Conservation (phyloP, 805 yeast genomes). For the Pichia heedii region DNA sequence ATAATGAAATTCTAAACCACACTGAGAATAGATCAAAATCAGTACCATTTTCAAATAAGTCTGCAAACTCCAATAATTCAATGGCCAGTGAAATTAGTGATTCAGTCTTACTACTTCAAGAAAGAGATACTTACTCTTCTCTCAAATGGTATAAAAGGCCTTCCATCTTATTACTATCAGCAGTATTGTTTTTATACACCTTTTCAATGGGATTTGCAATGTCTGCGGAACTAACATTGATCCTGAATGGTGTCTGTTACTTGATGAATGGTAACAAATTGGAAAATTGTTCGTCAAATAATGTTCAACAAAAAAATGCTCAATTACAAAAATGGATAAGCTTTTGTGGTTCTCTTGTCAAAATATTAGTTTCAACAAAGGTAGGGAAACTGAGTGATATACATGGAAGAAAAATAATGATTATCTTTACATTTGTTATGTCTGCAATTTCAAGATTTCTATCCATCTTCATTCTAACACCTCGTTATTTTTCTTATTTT, state of each 20-base stretch:
- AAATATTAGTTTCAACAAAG: constrained; percentile 49
- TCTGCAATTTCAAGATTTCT: constrained; percentile 12
- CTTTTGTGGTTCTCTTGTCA: constrained; percentile 35
- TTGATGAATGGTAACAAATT: constrained; percentile 15
- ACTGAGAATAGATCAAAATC: too few species aligned
- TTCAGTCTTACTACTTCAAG: constrained; percentile 9
- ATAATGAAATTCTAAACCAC: too few species aligned
- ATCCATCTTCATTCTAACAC: constrained; percentile 15
- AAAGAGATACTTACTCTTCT: constrained; percentile 5
- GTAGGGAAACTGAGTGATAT: constrained; percentile 57
- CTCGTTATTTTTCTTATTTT: constrained; percentile 25
- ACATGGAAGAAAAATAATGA: constrained; percentile 48
- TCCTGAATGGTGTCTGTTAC: constrained; percentile 33
- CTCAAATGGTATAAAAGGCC: constrained; percentile 52
- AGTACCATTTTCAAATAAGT: too few species aligned
- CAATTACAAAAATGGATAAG: constrained; percentile 37
- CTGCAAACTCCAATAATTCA: too few species aligned
- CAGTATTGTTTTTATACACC: constrained; percentile 33
- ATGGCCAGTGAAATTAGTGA: constrained; percentile 6
- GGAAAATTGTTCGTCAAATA: constrained; percentile 28
- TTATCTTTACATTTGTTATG: constrained; percentile 25
- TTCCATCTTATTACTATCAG: constrained; percentile 40
- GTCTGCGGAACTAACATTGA: constrained; percentile 30
- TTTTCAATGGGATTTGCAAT: constrained; percentile 32
- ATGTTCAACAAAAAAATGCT: constrained; percentile 39